Conservation (phyloP, 768 basidiomycete genomes). For the Phallus indusiatus region DNA sequence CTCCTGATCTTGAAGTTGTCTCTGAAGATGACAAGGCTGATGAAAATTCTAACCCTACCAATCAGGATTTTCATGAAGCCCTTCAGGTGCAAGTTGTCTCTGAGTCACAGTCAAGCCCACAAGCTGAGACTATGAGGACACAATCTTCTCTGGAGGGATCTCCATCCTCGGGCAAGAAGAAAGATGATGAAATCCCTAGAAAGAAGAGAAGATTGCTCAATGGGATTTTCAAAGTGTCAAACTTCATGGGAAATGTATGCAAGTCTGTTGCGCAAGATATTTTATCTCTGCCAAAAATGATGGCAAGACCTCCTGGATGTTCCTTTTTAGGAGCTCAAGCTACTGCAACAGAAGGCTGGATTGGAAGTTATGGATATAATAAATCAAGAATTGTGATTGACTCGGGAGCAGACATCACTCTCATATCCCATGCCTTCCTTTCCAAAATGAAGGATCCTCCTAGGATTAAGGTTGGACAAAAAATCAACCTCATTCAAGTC, state of each 20-base stretch:
- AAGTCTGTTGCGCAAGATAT: neutral
- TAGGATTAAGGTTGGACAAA: slow-evolving; percentile 18
- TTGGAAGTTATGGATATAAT: slow-evolving; percentile 5
- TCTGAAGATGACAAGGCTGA: neutral
- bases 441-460: slow-evolving; percentile 9
- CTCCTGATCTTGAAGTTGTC: neutral
- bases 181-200: neutral
- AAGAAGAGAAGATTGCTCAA: neutral
- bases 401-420: slow-evolving; percentile 28
- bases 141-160: too few relatives aligned
- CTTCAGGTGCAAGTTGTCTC: neutral
- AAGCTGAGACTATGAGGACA: too few relatives aligned
- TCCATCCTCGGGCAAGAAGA: too few relatives aligned
- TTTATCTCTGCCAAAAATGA: slow-evolving; percentile 14
- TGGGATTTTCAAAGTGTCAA: neutral
- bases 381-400: slow-evolving; percentile 16
- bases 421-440: slow-evolving; percentile 20
- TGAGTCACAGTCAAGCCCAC: neutral
- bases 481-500: slow-evolving; percentile 24
- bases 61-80: neutral
- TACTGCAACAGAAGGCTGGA: slow-evolving; percentile 11
- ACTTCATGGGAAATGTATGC: neutral
- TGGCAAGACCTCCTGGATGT: slow-evolving; percentile 22
- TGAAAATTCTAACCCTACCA: neutral
- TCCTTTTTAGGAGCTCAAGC: slow-evolving; percentile 25